A percentile compares a stretch with the other conserved stretches of the same genome.
Conservation (phyloP, 1,284 basidiomycete genomes). For the Apiotrichum brassicae region DNA sequence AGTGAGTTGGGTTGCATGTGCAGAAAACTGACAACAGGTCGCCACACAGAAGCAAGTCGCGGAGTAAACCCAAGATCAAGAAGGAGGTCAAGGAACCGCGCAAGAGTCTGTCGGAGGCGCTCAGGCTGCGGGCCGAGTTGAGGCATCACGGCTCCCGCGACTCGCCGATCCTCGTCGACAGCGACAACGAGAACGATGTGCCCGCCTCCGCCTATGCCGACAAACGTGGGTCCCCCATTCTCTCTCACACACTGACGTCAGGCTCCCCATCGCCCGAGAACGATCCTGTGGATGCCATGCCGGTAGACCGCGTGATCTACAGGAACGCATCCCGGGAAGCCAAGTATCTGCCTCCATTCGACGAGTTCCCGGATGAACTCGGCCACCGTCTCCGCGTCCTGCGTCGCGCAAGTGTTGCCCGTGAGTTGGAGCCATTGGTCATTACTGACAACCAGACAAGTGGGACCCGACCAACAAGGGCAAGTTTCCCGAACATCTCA, state of each 20-base stretch:
- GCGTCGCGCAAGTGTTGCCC: constrained; percentile 18
- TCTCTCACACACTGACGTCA: not conserved
- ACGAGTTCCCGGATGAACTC: constrained; percentile 27
- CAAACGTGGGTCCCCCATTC: too few species aligned
- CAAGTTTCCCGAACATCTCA: constrained; percentile 79
- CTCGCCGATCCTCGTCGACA: constrained; percentile 15
- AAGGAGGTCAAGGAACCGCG: constrained; percentile 14
- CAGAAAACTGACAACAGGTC: constrained; percentile 10
- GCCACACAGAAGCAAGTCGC: constrained; percentile 2
- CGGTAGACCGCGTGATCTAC: constrained; percentile 26
- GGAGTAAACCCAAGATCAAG: constrained; percentile 11
- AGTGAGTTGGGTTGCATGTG: constrained; percentile 25
- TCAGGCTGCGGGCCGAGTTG: constrained; percentile 1
- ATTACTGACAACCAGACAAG: constrained; percentile 14
- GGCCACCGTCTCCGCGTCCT: constrained; percentile 19
- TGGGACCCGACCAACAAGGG: constrained; percentile 54
- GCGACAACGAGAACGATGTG: constrained; percentile 13
- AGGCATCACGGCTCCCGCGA: not conserved
- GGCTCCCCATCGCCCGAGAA: constrained; percentile 13
- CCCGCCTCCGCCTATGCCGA: too few species aligned
- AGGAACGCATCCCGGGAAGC: constrained; percentile 26
- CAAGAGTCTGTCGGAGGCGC: constrained; percentile 12
- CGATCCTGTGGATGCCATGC: not conserved
- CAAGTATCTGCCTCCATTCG: constrained; percentile 34
- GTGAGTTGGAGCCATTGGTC: constrained; percentile 16